Base-by-base conservation (phyloP, 805 yeast genomes). In the Teunomyces barrocoloradensis region DNA sequence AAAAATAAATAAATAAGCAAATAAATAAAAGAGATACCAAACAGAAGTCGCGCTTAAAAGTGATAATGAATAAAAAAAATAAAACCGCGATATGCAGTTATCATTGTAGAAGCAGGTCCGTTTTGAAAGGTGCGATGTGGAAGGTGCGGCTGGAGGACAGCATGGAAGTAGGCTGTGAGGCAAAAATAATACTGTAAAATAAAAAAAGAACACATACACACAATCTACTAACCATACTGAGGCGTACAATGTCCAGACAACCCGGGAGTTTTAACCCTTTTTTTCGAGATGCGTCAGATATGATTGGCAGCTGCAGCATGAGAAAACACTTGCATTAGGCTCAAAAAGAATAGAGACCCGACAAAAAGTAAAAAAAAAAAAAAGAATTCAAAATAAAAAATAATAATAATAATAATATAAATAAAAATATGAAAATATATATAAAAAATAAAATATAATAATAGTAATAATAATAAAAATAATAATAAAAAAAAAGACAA, bases 311-410 rank as follows among this genome's bases (percentile, higher is more conserved):
- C 18, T 32, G 34, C 33, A 30, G 33, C 34, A 32, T 32, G 18
- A 32, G 18, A 32, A 32, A 32, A 32, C 34, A 32, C 11, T 25
- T 6, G 34, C 6, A 32, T 7, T 15, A 6, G 18, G 34, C 34
- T n/a, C 34, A 32, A 32, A 32, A 32, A n/a, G 34, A 32, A 32
- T 32, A 32, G 34, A 32, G 34, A 32, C 34, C 34, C 34, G 34
- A 32, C 34, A 13, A 7, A 13, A 10, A 10, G 10, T 2, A 32
- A 32, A 32, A 32, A 30, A n/a, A 32, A 30, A n/a, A 30, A 10
- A n/a, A 30, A 15, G n/a, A 30, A 30, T 9, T 6, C n/a, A 13
- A 15, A 32, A 32, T n/a, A n/a, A 32, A 32, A 13, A 13, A 13
- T 7, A 30, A 30, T n/a, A 11, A 30, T 30, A 30, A 29, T 29